Base-by-base conservation (phyloP, 169 alveolate species). In the Theileria annulata region DNA sequence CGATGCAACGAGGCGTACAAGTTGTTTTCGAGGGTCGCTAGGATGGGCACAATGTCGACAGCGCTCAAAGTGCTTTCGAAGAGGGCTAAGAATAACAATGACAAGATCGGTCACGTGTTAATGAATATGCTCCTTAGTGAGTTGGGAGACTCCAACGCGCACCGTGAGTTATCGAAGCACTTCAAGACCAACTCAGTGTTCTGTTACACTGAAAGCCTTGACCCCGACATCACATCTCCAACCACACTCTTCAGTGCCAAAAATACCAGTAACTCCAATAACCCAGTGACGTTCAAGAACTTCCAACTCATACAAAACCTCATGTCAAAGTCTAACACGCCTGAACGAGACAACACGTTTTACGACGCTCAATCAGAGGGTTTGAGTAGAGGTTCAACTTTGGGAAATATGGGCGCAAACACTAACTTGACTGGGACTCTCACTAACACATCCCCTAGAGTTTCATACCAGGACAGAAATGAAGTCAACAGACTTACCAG, bases 91-190 rank as follows among this genome's bases (percentile, higher is more conserved):
- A 47, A 60, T 5, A 63, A 66, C 70, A 85, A 78, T 15, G 97
- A 94, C 77, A 83, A 85, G 37, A 80, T 91, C 0, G 97, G 97
- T 2, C 78, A 94, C 70, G 62, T 91, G 42, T 66, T 94, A n/a
- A 47, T 86, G 60, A 83, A 83, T 31, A 84, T 94, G 88, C 82
- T 94, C 66, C 82, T 94, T 10, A 88, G 96, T 12, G 97, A 94
- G 63, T 35, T 93, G 74, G 97, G 97, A 0, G 94, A 92, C 59
- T 79, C 92, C 19, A 88, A 87, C 9, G 95, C 93, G 25, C 96
- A 94, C 70, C 92, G 89, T 9, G 90, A 87, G 64, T 92, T 96
- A 1, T 92, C 96, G 0, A 85, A 77, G 56, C 85, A 91, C 23
- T 94, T 95, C 92, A 77, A 80, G 33, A 49, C 21, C 12, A 76